Evolutionary conservation across 2,329 filamentous ascomycete species (phyloP), one percentile per base, ranked within the genome.

Genomic region (Botrytis elliptica): DNA sequence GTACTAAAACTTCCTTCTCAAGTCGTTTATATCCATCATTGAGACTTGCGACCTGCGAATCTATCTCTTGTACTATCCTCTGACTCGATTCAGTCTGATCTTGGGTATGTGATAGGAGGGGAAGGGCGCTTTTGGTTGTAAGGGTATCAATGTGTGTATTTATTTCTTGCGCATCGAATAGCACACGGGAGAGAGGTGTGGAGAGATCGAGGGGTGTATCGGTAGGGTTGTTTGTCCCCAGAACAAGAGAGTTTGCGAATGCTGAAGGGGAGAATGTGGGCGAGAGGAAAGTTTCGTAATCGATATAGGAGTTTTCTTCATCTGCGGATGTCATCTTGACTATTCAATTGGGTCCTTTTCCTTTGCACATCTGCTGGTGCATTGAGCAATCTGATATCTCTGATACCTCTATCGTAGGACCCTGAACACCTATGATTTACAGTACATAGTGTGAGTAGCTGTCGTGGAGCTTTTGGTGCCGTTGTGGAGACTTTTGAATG

Each of bases 111-210:
- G 90, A 85, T 33, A 99, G 88, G 42, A 99, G 86, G 0, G 94
- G 93, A 0, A 95, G 85, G 4, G 96, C 94, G 42, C 91, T 93
- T 76, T 92, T 91, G 3, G 94, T 96, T 9, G 95, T 97, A 59
- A 98, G 88, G 5, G 89, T 88, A 82, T 99, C 94, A 76, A 99
- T 97, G 81, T 97, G 94, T 0, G 95, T 97, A 83, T 98, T 95
- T 77, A 99, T 92, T 83, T 98, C 96, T 81, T 98, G 96, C 4
- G 96, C 91, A 83, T 99, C 96, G 83, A 99, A 99, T 10, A 98
- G 90, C 8, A 98, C 95, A 72, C 94, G 90, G 8, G 95, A 97
- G 66, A 99, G 88, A 4, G 96, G 95, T 25, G 96, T 98, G 9
- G 94, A 95, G 73, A 99, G 92, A 82, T 99, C 96, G 79, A 98